These are phyloP conservation scores for Dillenia turbinata DNA, from an alignment of 164 flowering plant genomes.

Conservation along the genomic window DNA sequence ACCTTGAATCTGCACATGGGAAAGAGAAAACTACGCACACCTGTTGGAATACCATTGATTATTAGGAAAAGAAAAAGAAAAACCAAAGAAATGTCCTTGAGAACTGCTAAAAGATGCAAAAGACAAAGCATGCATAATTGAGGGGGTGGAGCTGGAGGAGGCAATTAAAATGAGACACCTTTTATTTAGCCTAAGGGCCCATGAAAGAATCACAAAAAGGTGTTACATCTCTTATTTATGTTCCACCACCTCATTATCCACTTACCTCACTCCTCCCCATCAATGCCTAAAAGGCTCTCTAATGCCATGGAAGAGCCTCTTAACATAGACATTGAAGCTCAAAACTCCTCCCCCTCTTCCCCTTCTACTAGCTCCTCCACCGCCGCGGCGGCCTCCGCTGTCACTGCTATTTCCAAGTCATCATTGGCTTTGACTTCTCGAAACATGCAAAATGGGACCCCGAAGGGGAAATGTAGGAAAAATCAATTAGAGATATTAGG, in stretches of 20 bases:
- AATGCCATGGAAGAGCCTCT: conserved; percentile 15
- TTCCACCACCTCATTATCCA: conserved; percentile 2
- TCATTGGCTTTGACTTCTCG: not conserved
- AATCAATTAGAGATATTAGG: not conserved
- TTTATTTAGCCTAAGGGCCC: not conserved
- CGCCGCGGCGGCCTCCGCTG: not conserved
- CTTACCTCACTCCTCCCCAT: not conserved
- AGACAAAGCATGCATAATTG: too few relatives aligned
- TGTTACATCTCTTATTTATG: conserved; percentile 4
- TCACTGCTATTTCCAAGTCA: not conserved
- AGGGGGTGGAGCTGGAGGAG: too few relatives aligned
- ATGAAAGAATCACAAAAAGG: conserved; percentile 11
- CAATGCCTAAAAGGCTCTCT: not conserved
- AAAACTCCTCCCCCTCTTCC: conserved; percentile 9
- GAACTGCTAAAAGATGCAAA: too few relatives aligned
- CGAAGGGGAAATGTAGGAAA: not conserved
- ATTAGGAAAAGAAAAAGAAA: too few relatives aligned
- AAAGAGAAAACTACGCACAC: too few relatives aligned
- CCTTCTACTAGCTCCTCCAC: conserved; percentile 15
- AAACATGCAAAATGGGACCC: not conserved
- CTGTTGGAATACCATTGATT: too few relatives aligned
- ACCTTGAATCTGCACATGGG: too few relatives aligned
- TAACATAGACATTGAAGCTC: conserved; percentile 17
- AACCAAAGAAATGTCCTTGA: too few relatives aligned
- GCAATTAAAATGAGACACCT: too few relatives aligned